phyloP scores from a whole-genome alignment of 306 rosid species.

The Trichosanthes truncata region DNA sequence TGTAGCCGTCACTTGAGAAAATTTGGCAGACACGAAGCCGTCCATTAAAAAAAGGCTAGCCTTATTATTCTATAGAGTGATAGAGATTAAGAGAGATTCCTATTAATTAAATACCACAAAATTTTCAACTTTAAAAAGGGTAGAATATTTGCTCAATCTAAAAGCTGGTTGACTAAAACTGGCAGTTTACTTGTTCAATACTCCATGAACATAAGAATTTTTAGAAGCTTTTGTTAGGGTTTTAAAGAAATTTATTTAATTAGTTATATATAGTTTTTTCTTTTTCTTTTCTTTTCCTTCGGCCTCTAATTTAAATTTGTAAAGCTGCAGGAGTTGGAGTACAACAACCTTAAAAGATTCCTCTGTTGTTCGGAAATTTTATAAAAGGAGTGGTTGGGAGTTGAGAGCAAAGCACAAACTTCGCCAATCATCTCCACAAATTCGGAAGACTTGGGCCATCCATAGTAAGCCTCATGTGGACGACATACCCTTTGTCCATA shows the following conservation, averaged over 20 bases:
- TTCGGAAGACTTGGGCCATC: not conserved
- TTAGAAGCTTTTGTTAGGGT: not conserved
- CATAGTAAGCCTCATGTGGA: constrained; percentile 6
- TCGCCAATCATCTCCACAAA: not conserved
- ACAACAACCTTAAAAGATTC: constrained; percentile 9
- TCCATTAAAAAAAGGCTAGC: not conserved
- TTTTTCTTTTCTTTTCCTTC: not conserved
- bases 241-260: too few relatives aligned
- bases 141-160: constrained; percentile 4
- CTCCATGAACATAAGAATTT: not conserved
- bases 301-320: not conserved
- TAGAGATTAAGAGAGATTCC: not conserved
- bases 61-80: not conserved
- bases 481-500: not conserved
- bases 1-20: not conserved
- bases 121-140: not conserved
- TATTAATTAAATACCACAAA: not conserved
- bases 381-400: constrained; percentile 7
- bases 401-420: not conserved
- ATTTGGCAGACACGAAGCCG: not conserved
- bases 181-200: not conserved
- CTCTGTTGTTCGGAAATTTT: not conserved
- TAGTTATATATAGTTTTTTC: not conserved
- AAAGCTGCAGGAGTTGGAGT: constrained; percentile 1
- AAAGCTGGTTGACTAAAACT: not conserved